These are phyloP conservation scores for Angomonas ambiguus DNA, from an alignment of 208 protist genomes.

Conservation along the genomic window DNA sequence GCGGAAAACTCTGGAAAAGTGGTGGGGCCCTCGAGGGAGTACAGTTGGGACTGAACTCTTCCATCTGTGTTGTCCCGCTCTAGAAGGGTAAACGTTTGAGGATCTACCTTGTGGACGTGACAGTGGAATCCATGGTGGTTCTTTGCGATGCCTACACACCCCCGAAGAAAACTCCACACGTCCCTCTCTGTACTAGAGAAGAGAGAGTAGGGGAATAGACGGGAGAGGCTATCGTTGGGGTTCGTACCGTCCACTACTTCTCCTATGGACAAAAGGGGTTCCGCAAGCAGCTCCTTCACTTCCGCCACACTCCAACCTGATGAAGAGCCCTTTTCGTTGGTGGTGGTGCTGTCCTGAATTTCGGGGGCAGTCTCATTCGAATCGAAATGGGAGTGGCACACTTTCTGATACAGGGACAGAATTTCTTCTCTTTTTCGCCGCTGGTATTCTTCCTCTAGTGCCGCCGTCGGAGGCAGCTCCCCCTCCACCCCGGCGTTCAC, in stretches of 20 bases:
- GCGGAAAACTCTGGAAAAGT: constrained; percentile 65
- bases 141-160: not conserved
- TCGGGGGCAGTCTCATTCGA: not conserved
- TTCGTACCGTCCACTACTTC: not conserved
- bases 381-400: not conserved
- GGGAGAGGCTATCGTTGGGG: not conserved
- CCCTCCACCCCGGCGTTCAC: not conserved
- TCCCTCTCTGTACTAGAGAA: not conserved
- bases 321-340: no score
- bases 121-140: not conserved
- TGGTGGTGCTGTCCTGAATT: no score
- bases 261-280: not conserved
- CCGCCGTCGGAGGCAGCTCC: not conserved
- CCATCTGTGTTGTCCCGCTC: not conserved
- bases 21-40: constrained; percentile 51
- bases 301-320: not conserved
- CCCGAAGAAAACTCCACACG: not conserved
- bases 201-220: not conserved
- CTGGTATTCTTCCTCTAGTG: not conserved
- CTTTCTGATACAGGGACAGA: not conserved
- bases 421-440: not conserved
- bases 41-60: constrained; percentile 11
- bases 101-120: not conserved
- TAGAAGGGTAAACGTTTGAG: not conserved
- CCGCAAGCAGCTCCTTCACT: not conserved